Conservation (phyloP, 1,139 yeast species). For the Tardiomyces digboiensis region DNA sequence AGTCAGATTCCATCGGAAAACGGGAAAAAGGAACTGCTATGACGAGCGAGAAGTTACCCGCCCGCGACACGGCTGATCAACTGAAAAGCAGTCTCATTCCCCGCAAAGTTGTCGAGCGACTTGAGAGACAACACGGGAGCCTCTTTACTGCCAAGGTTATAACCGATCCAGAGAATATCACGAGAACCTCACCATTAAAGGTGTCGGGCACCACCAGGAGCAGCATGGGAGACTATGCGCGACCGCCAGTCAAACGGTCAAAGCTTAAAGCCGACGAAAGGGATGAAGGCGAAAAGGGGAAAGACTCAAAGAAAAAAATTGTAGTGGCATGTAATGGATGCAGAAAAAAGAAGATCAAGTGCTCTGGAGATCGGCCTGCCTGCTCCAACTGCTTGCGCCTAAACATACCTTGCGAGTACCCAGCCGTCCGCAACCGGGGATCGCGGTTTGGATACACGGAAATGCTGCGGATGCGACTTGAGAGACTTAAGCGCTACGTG, state of each 20-base stretch:
- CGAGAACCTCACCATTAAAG: too few relatives aligned
- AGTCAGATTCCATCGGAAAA: too few relatives aligned
- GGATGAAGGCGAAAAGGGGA: background rate
- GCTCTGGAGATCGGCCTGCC: conserved; percentile 30
- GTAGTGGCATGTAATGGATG: conserved; percentile 30
- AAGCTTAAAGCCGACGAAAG: background rate
- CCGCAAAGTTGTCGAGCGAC: too few relatives aligned
- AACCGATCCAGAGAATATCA: too few relatives aligned
- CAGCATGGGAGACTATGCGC: background rate
- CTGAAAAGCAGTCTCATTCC: too few relatives aligned
- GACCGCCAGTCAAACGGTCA: background rate
- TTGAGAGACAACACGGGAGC: too few relatives aligned
- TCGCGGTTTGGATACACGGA: conserved; percentile 29
- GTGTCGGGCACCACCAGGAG: too few relatives aligned
- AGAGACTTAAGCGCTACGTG: conserved; percentile 20
- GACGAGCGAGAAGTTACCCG: too few relatives aligned
- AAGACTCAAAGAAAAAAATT: conserved; percentile 20
- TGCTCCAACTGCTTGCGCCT: conserved; percentile 29
- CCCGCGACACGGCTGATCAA: too few relatives aligned
- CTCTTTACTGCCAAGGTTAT: too few relatives aligned
- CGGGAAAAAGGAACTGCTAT: too few relatives aligned
- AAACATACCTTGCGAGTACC: conserved; percentile 27
- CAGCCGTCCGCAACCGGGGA: conserved; percentile 27
- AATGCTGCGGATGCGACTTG: conserved; percentile 24
- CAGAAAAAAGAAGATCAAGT: conserved; percentile 29